phyloP scores from a whole-genome alignment of 2,329 filamentous ascomycete genomes.

The Alternaria solani region DNA sequence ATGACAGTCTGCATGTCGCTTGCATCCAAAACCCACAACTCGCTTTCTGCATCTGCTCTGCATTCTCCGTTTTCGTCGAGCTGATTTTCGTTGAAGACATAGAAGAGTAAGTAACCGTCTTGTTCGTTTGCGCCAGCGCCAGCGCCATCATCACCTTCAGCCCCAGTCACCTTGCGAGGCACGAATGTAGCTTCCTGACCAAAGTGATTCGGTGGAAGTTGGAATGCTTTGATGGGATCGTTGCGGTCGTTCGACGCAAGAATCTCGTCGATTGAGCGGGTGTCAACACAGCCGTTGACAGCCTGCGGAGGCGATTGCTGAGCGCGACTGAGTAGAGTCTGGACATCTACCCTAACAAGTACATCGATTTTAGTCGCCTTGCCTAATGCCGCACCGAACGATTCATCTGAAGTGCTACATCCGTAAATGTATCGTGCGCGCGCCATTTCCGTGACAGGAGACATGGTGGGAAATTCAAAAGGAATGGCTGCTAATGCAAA shows the following conservation, averaged over 20 bases:
- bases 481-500: slow-evolving; percentile 71
- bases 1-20: slow-evolving; percentile 68
- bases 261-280: slow-evolving; percentile 62
- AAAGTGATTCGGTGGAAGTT: slow-evolving; percentile 67
- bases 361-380: slow-evolving; percentile 72
- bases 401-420: slow-evolving; percentile 66
- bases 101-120: slow-evolving; percentile 72
- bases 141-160: slow-evolving; percentile 2
- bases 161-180: slow-evolving; percentile 41
- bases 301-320: slow-evolving; percentile 55
- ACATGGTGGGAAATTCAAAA: slow-evolving; percentile 72
- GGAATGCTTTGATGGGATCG: slow-evolving; percentile 69
- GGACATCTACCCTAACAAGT: slow-evolving; percentile 68
- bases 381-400: slow-evolving; percentile 68
- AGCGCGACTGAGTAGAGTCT: slow-evolving; percentile 63
- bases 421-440: slow-evolving; percentile 70
- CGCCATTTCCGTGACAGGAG: slow-evolving; percentile 64
- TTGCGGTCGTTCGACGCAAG: slow-evolving; percentile 50
- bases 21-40: slow-evolving; percentile 75
- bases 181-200: slow-evolving; percentile 75
- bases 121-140: slow-evolving; percentile 59
- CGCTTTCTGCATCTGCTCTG: slow-evolving; percentile 55
- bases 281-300: slow-evolving; percentile 70
- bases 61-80: slow-evolving; percentile 62
- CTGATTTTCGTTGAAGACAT: slow-evolving; percentile 74